phyloP scores from a whole-genome alignment of 2,329 filamentous ascomycete genomes.

The Fusarium sp. region DNA sequence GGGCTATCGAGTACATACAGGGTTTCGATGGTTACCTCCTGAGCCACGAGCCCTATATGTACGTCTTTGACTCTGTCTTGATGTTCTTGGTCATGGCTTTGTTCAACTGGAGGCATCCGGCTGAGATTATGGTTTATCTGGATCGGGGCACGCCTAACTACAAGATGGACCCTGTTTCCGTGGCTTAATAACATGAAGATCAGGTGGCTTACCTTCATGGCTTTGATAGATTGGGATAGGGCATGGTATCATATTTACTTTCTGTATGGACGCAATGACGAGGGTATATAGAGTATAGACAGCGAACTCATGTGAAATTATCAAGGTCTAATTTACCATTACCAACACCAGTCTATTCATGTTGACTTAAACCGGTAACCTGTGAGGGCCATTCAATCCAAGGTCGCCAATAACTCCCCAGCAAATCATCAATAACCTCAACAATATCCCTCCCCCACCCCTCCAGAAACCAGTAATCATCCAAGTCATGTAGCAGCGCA shows the following conservation, averaged over 20 bases:
- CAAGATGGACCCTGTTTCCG: conserved; percentile 21
- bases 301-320: background rate
- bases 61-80: conserved; percentile 51
- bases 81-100: conserved; percentile 58
- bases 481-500: background rate
- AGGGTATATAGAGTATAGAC: background rate
- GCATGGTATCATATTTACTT: background rate
- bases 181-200: background rate
- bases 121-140: conserved; percentile 13
- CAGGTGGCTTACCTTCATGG: background rate
- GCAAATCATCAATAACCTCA: background rate
- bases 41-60: conserved; percentile 48
- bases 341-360: background rate
- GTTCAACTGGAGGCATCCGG: conserved; percentile 54
- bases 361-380: background rate
- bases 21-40: conserved; percentile 49
- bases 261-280: background rate
- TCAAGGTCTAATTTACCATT: background rate
- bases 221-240: background rate
- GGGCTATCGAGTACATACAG: conserved; percentile 55
- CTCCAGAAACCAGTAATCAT: background rate
- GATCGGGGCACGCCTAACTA: background rate
- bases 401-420: background rate
- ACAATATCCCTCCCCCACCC: background rate
- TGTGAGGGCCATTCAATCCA: background rate